Evolutionary conservation across 2,329 filamentous ascomycete species (phyloP).

Genomic region (Diaporthe helianthi): DNA sequence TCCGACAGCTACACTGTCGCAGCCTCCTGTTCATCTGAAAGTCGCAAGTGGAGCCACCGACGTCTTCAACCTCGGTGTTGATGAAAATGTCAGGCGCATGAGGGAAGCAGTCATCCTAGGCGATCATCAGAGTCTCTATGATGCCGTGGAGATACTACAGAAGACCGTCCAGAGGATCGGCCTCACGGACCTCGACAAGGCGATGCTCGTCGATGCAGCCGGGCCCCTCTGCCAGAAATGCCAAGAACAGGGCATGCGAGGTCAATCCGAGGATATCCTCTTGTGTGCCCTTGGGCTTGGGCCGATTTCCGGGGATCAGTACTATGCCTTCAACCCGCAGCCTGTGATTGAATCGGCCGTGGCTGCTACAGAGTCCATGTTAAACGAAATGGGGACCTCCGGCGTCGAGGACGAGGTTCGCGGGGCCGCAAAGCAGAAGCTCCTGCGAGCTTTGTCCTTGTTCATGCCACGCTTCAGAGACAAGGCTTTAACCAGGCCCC

Average conservation of each 20-base stretch:
- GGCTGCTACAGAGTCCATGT: constrained; percentile 29
- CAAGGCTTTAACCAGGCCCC: constrained; percentile 26
- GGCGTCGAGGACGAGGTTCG: background rate
- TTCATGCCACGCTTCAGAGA: constrained; percentile 43
- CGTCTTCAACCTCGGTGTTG: background rate
- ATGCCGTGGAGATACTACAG: constrained; percentile 1
- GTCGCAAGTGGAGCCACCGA: no score
- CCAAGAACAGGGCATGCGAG: constrained; percentile 41
- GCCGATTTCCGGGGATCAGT: constrained; percentile 44
- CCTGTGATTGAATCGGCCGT: constrained; percentile 44
- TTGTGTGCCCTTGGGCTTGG: constrained; percentile 38
- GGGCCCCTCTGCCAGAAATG: constrained; percentile 44
- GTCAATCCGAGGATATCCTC: constrained; percentile 45
- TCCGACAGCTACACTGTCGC: background rate
- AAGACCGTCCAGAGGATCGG: constrained; percentile 8
- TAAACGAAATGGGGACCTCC: background rate
- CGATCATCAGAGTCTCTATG: constrained; percentile 1
- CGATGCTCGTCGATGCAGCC: constrained; percentile 38
- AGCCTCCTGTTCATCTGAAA: background rate
- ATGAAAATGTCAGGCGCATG: constrained; percentile 23
- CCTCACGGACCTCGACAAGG: constrained; percentile 15
- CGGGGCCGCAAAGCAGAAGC: constrained; percentile 13
- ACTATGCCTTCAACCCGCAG: constrained; percentile 46
- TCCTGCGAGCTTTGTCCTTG: constrained; percentile 41
- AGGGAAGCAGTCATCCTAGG: constrained; percentile 8